Evolutionary conservation across 192 early-diverging fungal species (phyloP).

Genomic region (Umbelopsis vinacea): DNA sequence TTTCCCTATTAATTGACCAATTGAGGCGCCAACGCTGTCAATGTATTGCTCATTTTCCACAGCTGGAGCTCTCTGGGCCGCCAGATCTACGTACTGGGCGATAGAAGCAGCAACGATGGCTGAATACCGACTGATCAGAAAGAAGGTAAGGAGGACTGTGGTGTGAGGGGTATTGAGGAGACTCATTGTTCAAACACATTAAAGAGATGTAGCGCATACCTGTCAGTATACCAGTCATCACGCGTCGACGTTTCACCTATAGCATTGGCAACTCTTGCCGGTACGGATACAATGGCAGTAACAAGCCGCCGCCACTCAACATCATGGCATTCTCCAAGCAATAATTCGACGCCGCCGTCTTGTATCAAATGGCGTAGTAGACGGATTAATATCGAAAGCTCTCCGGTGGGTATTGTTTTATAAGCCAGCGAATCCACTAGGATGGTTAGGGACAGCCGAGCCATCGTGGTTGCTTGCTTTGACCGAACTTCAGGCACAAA

Average conservation of each 20-base stretch:
- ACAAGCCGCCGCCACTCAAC: not conserved
- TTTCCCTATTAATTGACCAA: slow-evolving; percentile 11
- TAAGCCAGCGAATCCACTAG: not conserved
- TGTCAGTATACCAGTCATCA: slow-evolving; percentile 21
- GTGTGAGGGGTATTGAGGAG: not conserved
- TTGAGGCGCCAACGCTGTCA: not conserved
- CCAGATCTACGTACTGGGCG: not conserved
- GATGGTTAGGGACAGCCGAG: not conserved
- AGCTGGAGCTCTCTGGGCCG: not conserved
- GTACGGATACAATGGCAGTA: not conserved
- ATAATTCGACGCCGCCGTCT: not conserved
- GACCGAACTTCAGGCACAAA: not conserved
- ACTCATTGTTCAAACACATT: no score
- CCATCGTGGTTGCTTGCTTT: not conserved
- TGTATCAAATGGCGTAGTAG: not conserved
- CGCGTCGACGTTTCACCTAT: not conserved
- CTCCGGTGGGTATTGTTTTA: not conserved
- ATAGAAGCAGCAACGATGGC: not conserved
- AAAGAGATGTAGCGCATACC: not conserved
- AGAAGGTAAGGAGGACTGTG: not conserved
- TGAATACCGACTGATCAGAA: slow-evolving; percentile 1
- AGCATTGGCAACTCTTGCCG: slow-evolving; percentile 16
- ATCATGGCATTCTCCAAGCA: slow-evolving; percentile 2
- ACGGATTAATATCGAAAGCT: not conserved
- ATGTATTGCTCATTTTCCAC: not conserved